Percentiles rank a stretch among this genome's conserved stretches.
Evolutionary conservation across 1,284 basidiomycete genomes (phyloP).

Genomic region (Austroboletus niveus): DNA sequence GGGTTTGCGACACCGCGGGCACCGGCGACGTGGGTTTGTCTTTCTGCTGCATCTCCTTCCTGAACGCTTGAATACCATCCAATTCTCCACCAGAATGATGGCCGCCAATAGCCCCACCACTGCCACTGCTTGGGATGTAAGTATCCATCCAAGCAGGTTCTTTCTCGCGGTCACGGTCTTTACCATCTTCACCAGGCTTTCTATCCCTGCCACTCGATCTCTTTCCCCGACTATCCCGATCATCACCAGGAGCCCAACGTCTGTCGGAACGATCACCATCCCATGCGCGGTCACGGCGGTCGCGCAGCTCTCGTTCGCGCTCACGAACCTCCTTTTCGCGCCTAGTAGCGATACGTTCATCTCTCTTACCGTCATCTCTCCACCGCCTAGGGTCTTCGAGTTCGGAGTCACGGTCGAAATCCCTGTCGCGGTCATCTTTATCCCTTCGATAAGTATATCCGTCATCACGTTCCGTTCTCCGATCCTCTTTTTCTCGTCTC

Average conservation of each 20-base stretch:
- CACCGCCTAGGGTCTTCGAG: conserved; percentile 64
- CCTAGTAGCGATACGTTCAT: conserved; percentile 64
- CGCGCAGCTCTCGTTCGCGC: conserved; percentile 33
- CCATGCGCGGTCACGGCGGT: conserved; percentile 30
- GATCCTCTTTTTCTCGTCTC: conserved; percentile 45
- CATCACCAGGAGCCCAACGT: conserved; percentile 56
- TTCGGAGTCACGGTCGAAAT: conserved; percentile 44
- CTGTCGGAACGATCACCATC: conserved; percentile 28
- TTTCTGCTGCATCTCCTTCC: conserved; percentile 83
- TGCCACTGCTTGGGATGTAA: conserved; percentile 64
- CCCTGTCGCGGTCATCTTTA: conserved; percentile 37
- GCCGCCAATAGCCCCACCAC: conserved; percentile 57
- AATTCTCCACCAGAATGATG: conserved; percentile 60
- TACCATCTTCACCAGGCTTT: conserved; percentile 52
- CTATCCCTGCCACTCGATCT: conserved; percentile 58
- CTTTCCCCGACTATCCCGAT: conserved; percentile 61
- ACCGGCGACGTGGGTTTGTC: conserved; percentile 40
- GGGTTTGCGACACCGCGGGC: conserved; percentile 24
- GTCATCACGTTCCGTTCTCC: conserved; percentile 35
- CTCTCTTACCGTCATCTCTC: conserved; percentile 77
- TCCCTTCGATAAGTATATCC: conserved; percentile 27
- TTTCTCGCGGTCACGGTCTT: conserved; percentile 68
- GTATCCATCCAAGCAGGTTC: conserved; percentile 92
- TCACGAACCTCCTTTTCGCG: conserved; percentile 46
- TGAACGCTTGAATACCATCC: conserved; percentile 88